phyloP scores from a whole-genome alignment of 768 basidiomycete genomes.

The Artomyces pyxidatus region DNA sequence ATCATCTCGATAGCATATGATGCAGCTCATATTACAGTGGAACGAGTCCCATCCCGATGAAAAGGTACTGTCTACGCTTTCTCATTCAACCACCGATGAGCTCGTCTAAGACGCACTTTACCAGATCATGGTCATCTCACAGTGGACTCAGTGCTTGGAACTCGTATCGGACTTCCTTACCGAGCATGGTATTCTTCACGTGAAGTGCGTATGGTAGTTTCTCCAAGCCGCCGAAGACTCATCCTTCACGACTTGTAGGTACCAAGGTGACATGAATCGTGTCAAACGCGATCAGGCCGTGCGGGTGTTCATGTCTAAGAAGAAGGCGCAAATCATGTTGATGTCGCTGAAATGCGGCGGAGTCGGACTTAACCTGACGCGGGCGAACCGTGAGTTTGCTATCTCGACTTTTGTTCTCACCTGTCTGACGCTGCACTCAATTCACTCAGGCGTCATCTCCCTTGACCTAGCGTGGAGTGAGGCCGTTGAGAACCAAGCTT shows the following conservation, averaged over 20 bases:
- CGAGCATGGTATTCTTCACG: conserved; percentile 41
- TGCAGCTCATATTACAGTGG: conserved; percentile 42
- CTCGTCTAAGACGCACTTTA: too few relatives aligned
- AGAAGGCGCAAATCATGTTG: conserved; percentile 50
- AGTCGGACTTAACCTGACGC: conserved; percentile 46
- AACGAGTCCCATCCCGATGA: conserved; percentile 45
- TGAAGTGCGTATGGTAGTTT: conserved; percentile 48
- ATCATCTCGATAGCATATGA: conserved; percentile 38
- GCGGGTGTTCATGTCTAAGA: conserved; percentile 50
- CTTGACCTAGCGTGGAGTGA: conserved; percentile 59
- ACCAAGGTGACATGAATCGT: conserved; percentile 54
- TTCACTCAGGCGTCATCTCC: conserved; percentile 38
- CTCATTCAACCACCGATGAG: too few relatives aligned
- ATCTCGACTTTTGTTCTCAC: background rate
- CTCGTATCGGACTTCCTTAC: conserved; percentile 58
- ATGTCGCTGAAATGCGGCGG: conserved; percentile 62
- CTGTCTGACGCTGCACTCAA: background rate
- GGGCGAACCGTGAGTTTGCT: conserved; percentile 42
- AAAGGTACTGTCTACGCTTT: conserved; percentile 49
- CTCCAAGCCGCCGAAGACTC: too few relatives aligned
- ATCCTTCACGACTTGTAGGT: too few relatives aligned
- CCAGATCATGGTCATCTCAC: conserved; percentile 58
- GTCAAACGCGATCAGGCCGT: conserved; percentile 46
- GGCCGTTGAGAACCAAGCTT: conserved; percentile 55
- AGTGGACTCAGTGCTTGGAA: conserved; percentile 61